Conservation (phyloP, 495 filamentous ascomycete genomes). For the Acidiella bohemica region DNA sequence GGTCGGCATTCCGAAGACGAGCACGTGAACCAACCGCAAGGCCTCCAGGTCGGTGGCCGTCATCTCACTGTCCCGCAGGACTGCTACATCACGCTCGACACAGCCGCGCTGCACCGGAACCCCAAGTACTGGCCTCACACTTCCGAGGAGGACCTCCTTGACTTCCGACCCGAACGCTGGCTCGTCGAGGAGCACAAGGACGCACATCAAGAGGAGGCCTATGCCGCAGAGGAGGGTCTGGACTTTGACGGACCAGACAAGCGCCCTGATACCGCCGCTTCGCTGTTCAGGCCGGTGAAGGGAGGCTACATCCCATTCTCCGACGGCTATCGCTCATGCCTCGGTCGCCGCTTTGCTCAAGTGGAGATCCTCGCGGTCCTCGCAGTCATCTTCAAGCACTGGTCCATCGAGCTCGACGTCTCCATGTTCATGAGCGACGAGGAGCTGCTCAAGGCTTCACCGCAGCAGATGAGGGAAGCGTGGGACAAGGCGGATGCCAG, state of each 20-base stretch:
- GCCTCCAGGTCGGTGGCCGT: conserved; percentile 37
- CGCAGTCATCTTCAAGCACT: conserved; percentile 48
- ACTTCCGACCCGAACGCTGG: conserved; percentile 47
- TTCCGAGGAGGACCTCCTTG: conserved; percentile 32
- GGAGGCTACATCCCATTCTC: conserved; percentile 61
- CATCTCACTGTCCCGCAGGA: conserved; percentile 38
- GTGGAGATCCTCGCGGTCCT: conserved; percentile 61
- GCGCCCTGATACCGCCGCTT: conserved; percentile 36
- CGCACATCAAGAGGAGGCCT: conserved; percentile 34
- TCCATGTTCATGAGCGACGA: conserved; percentile 46
- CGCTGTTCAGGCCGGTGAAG: conserved; percentile 45
- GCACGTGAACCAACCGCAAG: conserved; percentile 33
- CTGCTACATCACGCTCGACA: conserved; percentile 34
- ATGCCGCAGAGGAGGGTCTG: conserved; percentile 29
- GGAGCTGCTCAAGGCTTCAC: conserved; percentile 34
- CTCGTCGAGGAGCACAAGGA: conserved; percentile 30
- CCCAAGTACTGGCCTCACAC: conserved; percentile 41
- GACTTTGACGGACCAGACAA: conserved; percentile 44
- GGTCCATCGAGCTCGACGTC: conserved; percentile 53
- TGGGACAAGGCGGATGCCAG: conserved; percentile 42
- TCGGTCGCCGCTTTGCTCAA: conserved; percentile 59
- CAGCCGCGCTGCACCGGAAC: conserved; percentile 42
- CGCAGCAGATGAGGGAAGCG: conserved; percentile 34
- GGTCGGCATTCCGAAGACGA: conserved; percentile 47
- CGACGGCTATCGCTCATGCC: conserved; percentile 56